Conservation (phyloP, 2,329 filamentous ascomycete genomes). For the Claviceps pusilla region DNA sequence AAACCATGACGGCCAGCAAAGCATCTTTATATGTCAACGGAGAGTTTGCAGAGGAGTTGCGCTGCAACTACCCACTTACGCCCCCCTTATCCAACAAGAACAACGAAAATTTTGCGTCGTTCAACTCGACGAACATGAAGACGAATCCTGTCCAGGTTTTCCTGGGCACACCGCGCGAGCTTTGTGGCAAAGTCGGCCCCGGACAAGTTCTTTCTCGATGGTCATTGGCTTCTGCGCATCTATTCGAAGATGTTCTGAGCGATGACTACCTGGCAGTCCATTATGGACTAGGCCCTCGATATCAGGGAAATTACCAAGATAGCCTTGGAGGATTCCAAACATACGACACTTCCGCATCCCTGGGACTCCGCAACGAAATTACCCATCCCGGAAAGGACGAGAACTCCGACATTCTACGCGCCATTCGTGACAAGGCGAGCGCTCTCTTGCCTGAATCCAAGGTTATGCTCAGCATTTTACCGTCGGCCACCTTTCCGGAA, state of each 20-base stretch:
- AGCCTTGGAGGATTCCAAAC: conserved; percentile 92
- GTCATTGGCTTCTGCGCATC: conserved; percentile 78
- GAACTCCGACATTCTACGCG: conserved; percentile 76
- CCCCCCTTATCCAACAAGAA: conserved; percentile 50
- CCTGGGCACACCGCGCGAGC: conserved; percentile 76
- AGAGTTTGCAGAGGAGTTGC: conserved; percentile 83
- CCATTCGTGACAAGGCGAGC: conserved; percentile 74
- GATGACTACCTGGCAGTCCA: conserved; percentile 89
- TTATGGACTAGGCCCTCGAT: conserved; percentile 75
- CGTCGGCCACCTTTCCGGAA: conserved; percentile 64
- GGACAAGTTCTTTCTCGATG: conserved; percentile 65
- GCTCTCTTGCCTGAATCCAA: conserved; percentile 66
- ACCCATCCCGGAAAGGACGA: conserved; percentile 82
- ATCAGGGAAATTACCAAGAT: conserved; percentile 93
- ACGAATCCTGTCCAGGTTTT: conserved; percentile 74
- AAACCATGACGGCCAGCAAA: conserved; percentile 59
- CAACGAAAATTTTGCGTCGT: conserved; percentile 55
- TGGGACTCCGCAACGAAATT: conserved; percentile 84
- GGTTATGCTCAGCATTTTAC: conserved; percentile 69
- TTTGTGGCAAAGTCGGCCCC: conserved; percentile 60
- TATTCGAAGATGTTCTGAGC: conserved; percentile 75
- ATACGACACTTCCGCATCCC: conserved; percentile 77
- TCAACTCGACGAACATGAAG: conserved; percentile 42
- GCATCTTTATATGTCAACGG: conserved; percentile 85
- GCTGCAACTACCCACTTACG: conserved; percentile 70